phyloP scores from a whole-genome alignment of 768 basidiomycete genomes.

The Plicaturopsis crispa region DNA sequence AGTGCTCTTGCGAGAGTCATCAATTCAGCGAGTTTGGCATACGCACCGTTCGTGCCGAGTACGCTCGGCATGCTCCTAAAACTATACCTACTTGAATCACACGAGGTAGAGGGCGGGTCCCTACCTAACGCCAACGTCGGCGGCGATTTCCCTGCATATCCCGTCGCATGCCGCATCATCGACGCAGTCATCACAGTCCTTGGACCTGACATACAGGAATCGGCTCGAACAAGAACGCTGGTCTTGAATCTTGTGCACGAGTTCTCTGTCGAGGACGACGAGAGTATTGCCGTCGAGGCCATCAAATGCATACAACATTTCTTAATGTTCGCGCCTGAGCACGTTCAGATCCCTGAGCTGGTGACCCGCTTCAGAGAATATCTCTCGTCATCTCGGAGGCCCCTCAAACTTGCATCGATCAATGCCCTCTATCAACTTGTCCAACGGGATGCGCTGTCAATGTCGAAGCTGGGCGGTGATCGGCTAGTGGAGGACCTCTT shows the following conservation, averaged over 20 bases:
- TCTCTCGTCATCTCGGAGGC: conserved; percentile 72
- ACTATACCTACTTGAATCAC: conserved; percentile 82
- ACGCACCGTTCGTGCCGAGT: conserved; percentile 80
- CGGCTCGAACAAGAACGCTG: conserved; percentile 66
- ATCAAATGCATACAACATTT: conserved; percentile 96
- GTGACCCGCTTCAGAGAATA: conserved; percentile 73
- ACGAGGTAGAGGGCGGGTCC: conserved; percentile 89
- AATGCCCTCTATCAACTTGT: conserved; percentile 96
- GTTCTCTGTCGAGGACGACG: conserved; percentile 80
- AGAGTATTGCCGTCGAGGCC: conserved; percentile 85
- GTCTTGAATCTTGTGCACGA: conserved; percentile 82
- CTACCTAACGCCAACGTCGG: conserved; percentile 76
- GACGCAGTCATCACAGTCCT: conserved; percentile 91
- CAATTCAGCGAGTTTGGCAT: conserved; percentile 86
- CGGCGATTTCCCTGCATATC: conserved; percentile 88
- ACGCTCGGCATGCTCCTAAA: conserved; percentile 89
- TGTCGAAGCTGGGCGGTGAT: conserved; percentile 93
- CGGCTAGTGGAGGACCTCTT: conserved; percentile 91
- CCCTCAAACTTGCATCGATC: conserved; percentile 90
- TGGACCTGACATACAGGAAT: conserved; percentile 94
- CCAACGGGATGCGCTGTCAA: conserved; percentile 84
- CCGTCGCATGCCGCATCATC: conserved; percentile 84
- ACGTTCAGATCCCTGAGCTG: conserved; percentile 74
- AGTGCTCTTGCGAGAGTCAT: conserved; percentile 81
- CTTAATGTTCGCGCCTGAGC: conserved; percentile 89